Base-by-base conservation (phyloP, 768 basidiomycete species). In the Boletus rex-veris region DNA sequence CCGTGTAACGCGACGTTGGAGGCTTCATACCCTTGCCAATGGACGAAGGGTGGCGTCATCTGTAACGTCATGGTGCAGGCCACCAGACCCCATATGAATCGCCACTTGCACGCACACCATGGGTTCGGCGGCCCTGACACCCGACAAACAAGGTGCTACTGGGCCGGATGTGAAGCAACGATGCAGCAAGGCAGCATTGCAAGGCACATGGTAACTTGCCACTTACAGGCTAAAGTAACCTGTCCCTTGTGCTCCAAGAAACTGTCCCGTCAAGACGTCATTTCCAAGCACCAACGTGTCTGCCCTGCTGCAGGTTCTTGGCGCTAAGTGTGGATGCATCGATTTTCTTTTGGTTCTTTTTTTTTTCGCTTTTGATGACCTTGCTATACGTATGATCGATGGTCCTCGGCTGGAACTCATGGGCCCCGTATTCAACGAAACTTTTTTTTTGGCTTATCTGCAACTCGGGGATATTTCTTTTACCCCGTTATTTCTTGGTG, bases 141-240 rank as follows among this genome's bases (percentile, higher is more conserved):
- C 42, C 60, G 39, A 48, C 60, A 51, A 28, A 58, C 55, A 18
- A 57, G 35, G 33, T 68, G 65, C 52, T 21, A 35, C 38, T 68
- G 66, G 66, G 43, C 37, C 1, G 53, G 58, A 44, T 66, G 66
- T 28, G 38, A 36, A 21, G 58, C 59, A 28, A 53, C 21, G 28
- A 66, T 66, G 65, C 66, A 66, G 14, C 65, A 65, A 38, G 65
- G 66, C 26, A 68, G 63, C 53, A 60, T 66, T 19, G 65, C 63
- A 10, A 65, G 66, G 35, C 66, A 66, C 26, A 44, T 60, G 56
- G 66, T 66, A 18, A 63, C 65, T 4, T 63, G 66, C 41, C 66
- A 66, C 45, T 50, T 66, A 3, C 65, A 63, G 39, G 63, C 61
- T 2, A 66, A 68, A 35, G 65, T 68, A 35, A 60, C 63, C 5